Conservation (phyloP, 2,329 filamentous ascomycete genomes). For the Trichothecium roseum region DNA sequence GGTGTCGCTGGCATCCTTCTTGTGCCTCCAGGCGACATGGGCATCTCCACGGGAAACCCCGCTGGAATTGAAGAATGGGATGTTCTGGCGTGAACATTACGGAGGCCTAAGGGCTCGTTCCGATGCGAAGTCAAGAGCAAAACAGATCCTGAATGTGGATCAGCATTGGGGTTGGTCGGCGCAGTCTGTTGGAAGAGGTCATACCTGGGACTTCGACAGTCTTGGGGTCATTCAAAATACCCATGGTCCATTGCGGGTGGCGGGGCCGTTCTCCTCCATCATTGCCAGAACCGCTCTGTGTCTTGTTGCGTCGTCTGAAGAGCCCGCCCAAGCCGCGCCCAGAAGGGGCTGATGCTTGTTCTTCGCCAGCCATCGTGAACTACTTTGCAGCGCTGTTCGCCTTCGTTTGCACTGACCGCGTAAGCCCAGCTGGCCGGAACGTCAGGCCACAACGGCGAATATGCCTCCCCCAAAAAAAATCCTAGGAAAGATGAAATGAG, state of each 20-base stretch:
- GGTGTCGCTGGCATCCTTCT: not conserved
- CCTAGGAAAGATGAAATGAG: too few species aligned
- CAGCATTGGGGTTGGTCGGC: not conserved
- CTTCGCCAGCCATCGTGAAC: too few species aligned
- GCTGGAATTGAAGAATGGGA: conserved; percentile 47
- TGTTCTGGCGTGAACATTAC: conserved; percentile 44
- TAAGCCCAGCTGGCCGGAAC: too few species aligned
- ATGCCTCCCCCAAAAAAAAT: too few species aligned
- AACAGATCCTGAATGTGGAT: conserved; percentile 39
- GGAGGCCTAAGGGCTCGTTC: conserved; percentile 49
- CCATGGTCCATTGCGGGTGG: conserved; percentile 49
- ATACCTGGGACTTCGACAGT: conserved; percentile 83
- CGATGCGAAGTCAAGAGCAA: conserved; percentile 43
- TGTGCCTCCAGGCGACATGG: conserved; percentile 16
- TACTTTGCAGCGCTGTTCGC: too few species aligned
- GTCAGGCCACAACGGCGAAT: too few species aligned
- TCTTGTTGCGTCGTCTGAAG: not conserved
- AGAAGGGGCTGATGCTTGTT: too few species aligned
- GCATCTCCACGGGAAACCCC: conserved; percentile 27
- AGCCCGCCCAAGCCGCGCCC: not conserved
- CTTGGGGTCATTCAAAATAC: conserved; percentile 70
- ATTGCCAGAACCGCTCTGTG: not conserved
- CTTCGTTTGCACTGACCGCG: too few species aligned
- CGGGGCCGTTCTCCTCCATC: conserved; percentile 6
- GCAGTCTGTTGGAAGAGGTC: conserved; percentile 16